phyloP scores from a whole-genome alignment of 257 asterid species.

The Cynanchum wilfordii region DNA sequence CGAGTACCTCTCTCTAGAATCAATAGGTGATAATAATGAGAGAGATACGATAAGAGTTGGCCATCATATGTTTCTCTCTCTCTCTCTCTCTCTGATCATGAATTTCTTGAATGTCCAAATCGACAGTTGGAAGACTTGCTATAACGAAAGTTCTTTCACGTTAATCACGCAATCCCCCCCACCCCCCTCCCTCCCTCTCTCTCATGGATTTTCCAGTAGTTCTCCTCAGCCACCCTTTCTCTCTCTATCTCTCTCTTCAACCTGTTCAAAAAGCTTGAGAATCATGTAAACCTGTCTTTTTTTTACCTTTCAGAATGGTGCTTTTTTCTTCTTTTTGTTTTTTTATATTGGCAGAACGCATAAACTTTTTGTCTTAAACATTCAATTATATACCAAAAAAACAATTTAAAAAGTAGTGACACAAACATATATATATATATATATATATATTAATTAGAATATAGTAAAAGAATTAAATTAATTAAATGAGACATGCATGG shows the following conservation, averaged over 20 bases:
- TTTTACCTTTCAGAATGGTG: neutral
- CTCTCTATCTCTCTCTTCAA: neutral
- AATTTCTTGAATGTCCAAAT: constrained; percentile 2
- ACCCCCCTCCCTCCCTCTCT: neutral
- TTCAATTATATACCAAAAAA: neutral
- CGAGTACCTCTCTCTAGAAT: neutral
- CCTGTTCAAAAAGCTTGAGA: constrained; percentile 9
- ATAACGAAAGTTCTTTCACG: constrained; percentile 9
- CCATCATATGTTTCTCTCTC: neutral
- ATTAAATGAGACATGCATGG: neutral
- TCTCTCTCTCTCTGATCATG: neutral
- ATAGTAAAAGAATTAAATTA: neutral
- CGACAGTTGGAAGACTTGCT: neutral
- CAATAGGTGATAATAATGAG: neutral
- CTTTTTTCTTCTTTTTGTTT: neutral
- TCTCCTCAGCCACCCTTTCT: neutral
- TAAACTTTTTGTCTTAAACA: neutral
- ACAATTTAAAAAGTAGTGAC: neutral
- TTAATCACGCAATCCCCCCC: neutral
- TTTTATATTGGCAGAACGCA: neutral
- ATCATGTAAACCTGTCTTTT: neutral
- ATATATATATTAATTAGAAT: no score
- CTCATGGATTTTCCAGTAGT: neutral
- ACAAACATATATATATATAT: no score
- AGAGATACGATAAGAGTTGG: constrained; percentile 3